Percentiles rank a stretch among this genome's conserved stretches.
These are phyloP conservation scores for Nicotiana noctiflora DNA, from an alignment of 257 asterid species.

Conservation along the genomic window DNA sequence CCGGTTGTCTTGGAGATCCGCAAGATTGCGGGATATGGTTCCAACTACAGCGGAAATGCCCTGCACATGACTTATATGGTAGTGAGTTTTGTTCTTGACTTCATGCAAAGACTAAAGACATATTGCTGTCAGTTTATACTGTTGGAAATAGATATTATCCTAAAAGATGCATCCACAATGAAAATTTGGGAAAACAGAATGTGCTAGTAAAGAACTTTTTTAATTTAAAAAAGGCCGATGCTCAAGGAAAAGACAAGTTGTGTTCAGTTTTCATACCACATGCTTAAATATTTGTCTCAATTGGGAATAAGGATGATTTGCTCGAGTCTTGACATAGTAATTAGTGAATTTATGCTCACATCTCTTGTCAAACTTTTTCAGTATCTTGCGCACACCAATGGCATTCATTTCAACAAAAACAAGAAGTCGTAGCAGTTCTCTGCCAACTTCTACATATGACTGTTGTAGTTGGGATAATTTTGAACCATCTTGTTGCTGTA, in stretches of 20 bases:
- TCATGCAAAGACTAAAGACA: not conserved
- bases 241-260: not conserved
- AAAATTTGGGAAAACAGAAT: not conserved
- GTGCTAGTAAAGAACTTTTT: not conserved
- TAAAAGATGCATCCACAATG: not conserved
- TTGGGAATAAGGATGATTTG: constrained; percentile 97
- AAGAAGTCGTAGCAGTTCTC: constrained; percentile 77
- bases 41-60: constrained; percentile 98
- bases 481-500: constrained; percentile 70
- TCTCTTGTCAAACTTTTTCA: constrained; percentile 90
- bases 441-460: constrained; percentile 75
- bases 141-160: not conserved
- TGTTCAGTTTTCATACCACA: constrained; percentile 60
- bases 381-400: constrained; percentile 85
- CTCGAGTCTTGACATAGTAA: constrained; percentile 93
- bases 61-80: constrained; percentile 33
- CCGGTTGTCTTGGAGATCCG: constrained; percentile 84
- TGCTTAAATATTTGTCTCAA: constrained; percentile 96
- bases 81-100: not conserved
- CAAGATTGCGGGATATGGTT: constrained; percentile 94
- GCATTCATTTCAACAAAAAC: constrained; percentile 85
- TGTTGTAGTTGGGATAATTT: constrained; percentile 70
- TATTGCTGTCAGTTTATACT: not conserved
- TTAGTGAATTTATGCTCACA: constrained; percentile 79
- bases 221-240: too few species aligned